Percentiles rank a stretch among this genome's conserved stretches.
These are phyloP conservation scores for Ogataea methylovora DNA, from an alignment of 805 yeast genomes.

Conservation along the genomic window DNA sequence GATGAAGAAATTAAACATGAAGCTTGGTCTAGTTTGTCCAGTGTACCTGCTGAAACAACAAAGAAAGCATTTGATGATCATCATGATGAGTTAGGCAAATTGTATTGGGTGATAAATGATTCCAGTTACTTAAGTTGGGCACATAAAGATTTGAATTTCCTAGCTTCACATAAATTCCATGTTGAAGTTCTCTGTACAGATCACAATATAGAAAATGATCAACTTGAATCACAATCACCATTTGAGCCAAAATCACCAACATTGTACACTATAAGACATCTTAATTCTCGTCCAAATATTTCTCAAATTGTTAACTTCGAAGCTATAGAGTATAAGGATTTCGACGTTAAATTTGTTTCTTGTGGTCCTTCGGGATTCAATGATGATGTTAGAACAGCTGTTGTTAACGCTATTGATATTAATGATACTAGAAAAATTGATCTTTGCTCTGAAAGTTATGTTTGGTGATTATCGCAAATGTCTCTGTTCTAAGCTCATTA, in stretches of 20 bases:
- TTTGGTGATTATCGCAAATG: too few species aligned
- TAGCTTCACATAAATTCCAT: not conserved
- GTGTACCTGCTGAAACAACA: not conserved
- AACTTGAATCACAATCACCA: not conserved
- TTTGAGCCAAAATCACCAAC: too few species aligned
- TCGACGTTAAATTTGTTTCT: slow-evolving; percentile 1
- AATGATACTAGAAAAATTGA: too few species aligned
- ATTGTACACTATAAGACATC: not conserved
- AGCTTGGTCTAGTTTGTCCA: not conserved
- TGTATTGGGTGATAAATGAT: not conserved
- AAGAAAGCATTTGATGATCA: not conserved
- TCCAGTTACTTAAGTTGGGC: not conserved
- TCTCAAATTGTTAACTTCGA: not conserved
- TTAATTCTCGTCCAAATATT: not conserved
- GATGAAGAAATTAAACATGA: not conserved
- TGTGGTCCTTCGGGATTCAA: slow-evolving; percentile 7
- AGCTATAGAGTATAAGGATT: too few species aligned
- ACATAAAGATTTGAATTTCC: not conserved
- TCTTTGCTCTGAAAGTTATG: too few species aligned
- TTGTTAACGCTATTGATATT: too few species aligned
- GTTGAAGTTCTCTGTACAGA: not conserved
- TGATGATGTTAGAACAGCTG: slow-evolving; percentile 4
- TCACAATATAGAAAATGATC: not conserved
- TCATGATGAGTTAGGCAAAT: not conserved
- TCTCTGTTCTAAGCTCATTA: too few species aligned